Base-by-base conservation (phyloP, 1,284 basidiomycete genomes). In the Peniophora sp. region DNA sequence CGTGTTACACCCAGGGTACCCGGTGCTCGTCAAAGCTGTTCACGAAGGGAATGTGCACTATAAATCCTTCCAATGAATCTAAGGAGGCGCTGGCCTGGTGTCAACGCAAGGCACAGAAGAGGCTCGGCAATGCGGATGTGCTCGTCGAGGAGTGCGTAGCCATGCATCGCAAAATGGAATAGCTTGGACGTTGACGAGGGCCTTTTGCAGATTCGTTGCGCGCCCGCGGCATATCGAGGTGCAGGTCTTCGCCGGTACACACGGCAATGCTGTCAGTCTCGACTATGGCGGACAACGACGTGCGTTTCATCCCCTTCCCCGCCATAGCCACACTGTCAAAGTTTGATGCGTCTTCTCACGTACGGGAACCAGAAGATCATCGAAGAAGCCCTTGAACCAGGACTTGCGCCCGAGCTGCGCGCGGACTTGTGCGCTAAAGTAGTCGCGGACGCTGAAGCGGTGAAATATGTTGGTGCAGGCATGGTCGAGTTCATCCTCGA, bases 11-110 rank as follows among this genome's bases (percentile, higher is more conserved):
- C 6, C 47, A 85, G 83, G 83, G 15, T 97, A 95, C 69, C 96
- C 95, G 11, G 89, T 94, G 22, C 75, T 95, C 54, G 96, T 97
- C 72, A 97, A 97, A 66, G 94, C 95, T 23, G 89, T 95, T 43
- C 92, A 97, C 67, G 96, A 93, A 97, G 64, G 96, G 96, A 54
- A 97, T 98, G 96, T 86, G 94, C 54, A 85, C 86, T 23, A 94
- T 97, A 23, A 75, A 76, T 23, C 70, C 77, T 0, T 66, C 74
- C 8, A 69, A 68, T 24, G 83, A 85, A 24, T 94, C 95, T 58
- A 66, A 76, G 51, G 86, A 93, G 54, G 86, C 90, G 17, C 74
- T 97, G 1, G 78, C 78, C 41, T 89, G 88, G 23, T 95, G 94
- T 0, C 83, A 91, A 64, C 80, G 95, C 42, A 94, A 97, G 68